Conservation (phyloP, 352 stramenopile species). For the Phytopythium chamaehyphon region DNA sequence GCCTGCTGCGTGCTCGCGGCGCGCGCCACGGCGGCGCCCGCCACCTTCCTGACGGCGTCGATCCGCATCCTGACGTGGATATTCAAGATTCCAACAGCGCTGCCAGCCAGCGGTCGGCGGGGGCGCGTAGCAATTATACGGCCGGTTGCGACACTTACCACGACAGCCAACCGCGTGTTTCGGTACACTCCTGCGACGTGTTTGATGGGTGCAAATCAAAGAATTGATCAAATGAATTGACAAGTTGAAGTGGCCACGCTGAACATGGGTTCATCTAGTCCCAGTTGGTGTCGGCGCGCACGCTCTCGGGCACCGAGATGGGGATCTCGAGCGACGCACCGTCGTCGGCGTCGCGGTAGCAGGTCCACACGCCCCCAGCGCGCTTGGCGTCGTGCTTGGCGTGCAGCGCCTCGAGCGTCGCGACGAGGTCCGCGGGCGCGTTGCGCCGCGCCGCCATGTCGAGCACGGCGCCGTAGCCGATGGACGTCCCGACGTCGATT, state of each 20-base stretch:
- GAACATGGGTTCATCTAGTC: constrained; percentile 17
- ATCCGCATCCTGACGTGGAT: constrained; percentile 39
- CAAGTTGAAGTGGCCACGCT: neutral
- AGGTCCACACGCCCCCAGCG: constrained; percentile 40
- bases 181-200: too few species aligned
- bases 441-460: constrained; percentile 49
- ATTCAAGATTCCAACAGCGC: constrained; percentile 24
- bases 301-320: constrained; percentile 37
- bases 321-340: constrained; percentile 36
- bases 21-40: constrained; percentile 26
- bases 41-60: constrained; percentile 37
- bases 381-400: constrained; percentile 51
- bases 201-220: too few species aligned
- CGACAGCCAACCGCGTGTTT: constrained; percentile 3
- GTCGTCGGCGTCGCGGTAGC: constrained; percentile 30
- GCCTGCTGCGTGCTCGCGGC: constrained; percentile 3
- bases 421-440: constrained; percentile 41
- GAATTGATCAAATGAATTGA: too few species aligned
- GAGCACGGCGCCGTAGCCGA: constrained; percentile 70
- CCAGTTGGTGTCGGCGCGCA: constrained; percentile 30
- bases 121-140: neutral
- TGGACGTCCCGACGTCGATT: constrained; percentile 19
- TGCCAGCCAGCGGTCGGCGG: constrained; percentile 3
- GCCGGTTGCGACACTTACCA: constrained; percentile 1
- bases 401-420: constrained; percentile 38